Percentiles rank a stretch among this genome's conserved stretches.
Evolutionary conservation across 768 basidiomycete species (phyloP).

Genomic region (Kwoniella shandongensis): DNA sequence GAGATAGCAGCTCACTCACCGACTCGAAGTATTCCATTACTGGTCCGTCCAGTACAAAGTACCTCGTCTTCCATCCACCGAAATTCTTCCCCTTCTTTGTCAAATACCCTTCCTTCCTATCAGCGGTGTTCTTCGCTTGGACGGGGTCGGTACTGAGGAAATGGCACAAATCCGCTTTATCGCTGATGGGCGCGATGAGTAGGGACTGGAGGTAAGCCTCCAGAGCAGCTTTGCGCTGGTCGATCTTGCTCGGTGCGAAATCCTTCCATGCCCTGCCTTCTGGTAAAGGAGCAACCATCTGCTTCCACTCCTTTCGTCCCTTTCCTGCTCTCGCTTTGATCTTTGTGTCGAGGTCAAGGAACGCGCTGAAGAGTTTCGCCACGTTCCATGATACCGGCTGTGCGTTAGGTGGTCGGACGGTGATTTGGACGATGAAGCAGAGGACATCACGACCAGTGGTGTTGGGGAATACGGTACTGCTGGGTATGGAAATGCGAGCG

Average conservation of each 20-base stretch:
- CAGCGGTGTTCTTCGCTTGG: constrained; percentile 65
- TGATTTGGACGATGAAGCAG: constrained; percentile 76
- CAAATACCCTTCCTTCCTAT: constrained; percentile 90
- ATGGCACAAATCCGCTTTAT: constrained; percentile 82
- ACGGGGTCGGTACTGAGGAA: constrained; percentile 91
- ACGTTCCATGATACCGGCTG: constrained; percentile 66
- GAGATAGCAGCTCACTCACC: constrained; percentile 60
- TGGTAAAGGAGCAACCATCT: constrained; percentile 75
- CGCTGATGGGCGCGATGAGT: constrained; percentile 76
- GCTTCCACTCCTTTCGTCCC: constrained; percentile 63
- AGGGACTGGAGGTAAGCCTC: constrained; percentile 84
- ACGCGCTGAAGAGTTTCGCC: constrained; percentile 91
- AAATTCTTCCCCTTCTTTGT: constrained; percentile 97
- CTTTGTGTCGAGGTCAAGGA: constrained; percentile 79
- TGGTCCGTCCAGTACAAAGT: constrained; percentile 87
- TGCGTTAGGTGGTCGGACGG: constrained; percentile 40
- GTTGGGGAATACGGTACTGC: constrained; percentile 82
- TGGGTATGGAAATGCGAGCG: constrained; percentile 69
- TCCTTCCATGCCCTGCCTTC: constrained; percentile 95
- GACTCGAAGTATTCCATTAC: constrained; percentile 92
- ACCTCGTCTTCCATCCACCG: constrained; percentile 96
- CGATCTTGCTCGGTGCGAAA: constrained; percentile 92
- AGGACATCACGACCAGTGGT: constrained; percentile 89
- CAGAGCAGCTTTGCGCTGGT: constrained; percentile 76
- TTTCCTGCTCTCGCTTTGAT: constrained; percentile 63